A percentile compares a stretch with the other conserved stretches of the same genome.
Evolutionary conservation across 345 rosid species (phyloP).

Genomic region (Lenwebbia sp.): DNA sequence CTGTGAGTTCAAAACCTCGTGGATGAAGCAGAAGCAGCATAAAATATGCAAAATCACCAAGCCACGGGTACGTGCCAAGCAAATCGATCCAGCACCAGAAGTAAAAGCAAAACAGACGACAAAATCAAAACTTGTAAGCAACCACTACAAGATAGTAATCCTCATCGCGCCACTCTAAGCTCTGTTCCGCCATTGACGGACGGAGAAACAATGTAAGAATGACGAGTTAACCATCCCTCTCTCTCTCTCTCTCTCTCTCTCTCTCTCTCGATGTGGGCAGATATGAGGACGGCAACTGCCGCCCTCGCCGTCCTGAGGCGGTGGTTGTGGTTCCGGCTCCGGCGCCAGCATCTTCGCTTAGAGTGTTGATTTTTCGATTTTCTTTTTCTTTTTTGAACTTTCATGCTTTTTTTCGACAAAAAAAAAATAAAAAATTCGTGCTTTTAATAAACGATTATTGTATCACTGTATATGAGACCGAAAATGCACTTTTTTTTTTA

Average conservation of each 20-base stretch:
- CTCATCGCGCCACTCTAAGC: not conserved
- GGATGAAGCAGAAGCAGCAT: not conserved
- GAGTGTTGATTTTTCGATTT: not conserved
- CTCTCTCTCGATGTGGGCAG: not conserved
- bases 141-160: not conserved
- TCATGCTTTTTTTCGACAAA: no score
- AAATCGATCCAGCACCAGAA: not conserved
- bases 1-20: not conserved
- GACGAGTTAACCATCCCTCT: not conserved
- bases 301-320: not conserved
- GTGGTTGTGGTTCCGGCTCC: not conserved
- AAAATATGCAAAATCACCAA: not conserved
- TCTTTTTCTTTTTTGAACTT: not conserved
- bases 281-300: not conserved
- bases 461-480: no score
- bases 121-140: no score
- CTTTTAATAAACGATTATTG: not conserved
- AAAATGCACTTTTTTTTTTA: no score
- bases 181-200: not conserved
- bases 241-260: not conserved
- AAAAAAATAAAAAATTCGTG: not conserved
- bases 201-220: not conserved
- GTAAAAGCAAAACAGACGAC: not conserved
- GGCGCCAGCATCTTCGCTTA: not conserved
- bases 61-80: not conserved